Evolutionary conservation across 1,139 yeast genomes (phyloP), one percentile per base, ranked within the genome.

Genomic region (Magnusiomyces sp.): DNA sequence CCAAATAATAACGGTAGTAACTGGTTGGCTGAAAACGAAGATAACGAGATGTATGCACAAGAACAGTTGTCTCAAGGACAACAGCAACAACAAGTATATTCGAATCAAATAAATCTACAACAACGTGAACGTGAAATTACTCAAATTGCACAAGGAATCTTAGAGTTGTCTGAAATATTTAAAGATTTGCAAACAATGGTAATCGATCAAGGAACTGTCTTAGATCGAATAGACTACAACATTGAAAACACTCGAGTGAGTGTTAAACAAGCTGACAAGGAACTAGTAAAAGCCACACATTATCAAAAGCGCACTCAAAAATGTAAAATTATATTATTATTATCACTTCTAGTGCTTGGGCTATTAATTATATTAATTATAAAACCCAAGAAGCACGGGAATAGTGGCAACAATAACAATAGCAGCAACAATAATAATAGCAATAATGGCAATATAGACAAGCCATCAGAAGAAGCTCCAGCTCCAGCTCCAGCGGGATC

Each of bases 211-310:
- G 98, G 98, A 1, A 88, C 97, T 0, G 74, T 92, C 44, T 73
- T 92, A 53, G 98, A 92, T 66, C 72, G 97, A 57, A 90, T 92
- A 51, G 98, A 89, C 67, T 90, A 90, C 66, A 92, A 94, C 63
- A 71, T 94, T 53, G 85, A 84, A 54, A 81, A 80, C 55, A 84
- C 95, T 34, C 84, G 79, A 4, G 79, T 79, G 44, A 86, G 88
- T 57, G 77, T 92, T 53, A 79, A 82, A 59, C 76, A 74, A 38
- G 94, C 97, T 0, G 87, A 85, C 55, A 78, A 80, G 56, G 95
- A 92, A 66, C 71, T 92, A 52, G 71, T 77, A 20, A 74, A 79
- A 58, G 97, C 97, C 0, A 80, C 84, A 45, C 71, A 73, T 29
- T 87, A 90, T 67, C 98, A 92, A 62, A 83, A 84, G 63, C 73